Evolutionary conservation across 768 basidiomycete genomes (phyloP), one percentile per base, ranked within the genome.

Genomic region (Termitomyces sp.): DNA sequence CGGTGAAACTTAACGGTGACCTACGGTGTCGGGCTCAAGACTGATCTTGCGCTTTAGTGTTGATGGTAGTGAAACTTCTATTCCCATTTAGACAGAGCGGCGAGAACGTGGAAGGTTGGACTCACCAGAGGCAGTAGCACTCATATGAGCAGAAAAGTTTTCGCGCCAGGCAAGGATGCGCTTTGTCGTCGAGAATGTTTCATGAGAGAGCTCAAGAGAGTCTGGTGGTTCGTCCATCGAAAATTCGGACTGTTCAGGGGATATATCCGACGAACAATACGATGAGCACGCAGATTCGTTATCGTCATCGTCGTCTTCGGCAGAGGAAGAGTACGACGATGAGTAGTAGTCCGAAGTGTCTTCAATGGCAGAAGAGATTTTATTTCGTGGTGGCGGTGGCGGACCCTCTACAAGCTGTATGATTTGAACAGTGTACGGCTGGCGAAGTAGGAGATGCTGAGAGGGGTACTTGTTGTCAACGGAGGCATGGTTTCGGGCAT

Each of bases 81-180:
- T 56, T 44, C 37, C 23, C 38, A 46, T 43, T 37, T 53, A 62
- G 60, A 60, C 53, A 25, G 42, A 31, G 58, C 65, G 35, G 60
- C 42, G 10, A 23, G 19, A 32, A 37, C 29, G 41, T 34, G 6
- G 43, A 46, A 25, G 23, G 19, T 29, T 25, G 37, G 48, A 63
- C 81, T 51, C 66, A 82, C 82, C 77, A 48, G 74, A 65, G 42
- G 73, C 58, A 10, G 73, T 63, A 53, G 73, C 58, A 60, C 73
- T 72, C 59, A 79, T 64, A 38, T 80, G 75, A 45, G 77, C 73
- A 29, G 76, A 73, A 62, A 77, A 82, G 62, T 77, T 73, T 45
- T 89, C 84, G 57, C 89, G 77, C 90, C 90, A 92, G 14, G 81
- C 79, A 21, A 84, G 77, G 55, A 92, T 84, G 59, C 89, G 85